A percentile compares a stretch with the other conserved stretches of the same genome.
These are phyloP conservation scores for Cenchrus fungigraminus DNA, from an alignment of 176 grass and related monocot species.

Conservation along the genomic window DNA sequence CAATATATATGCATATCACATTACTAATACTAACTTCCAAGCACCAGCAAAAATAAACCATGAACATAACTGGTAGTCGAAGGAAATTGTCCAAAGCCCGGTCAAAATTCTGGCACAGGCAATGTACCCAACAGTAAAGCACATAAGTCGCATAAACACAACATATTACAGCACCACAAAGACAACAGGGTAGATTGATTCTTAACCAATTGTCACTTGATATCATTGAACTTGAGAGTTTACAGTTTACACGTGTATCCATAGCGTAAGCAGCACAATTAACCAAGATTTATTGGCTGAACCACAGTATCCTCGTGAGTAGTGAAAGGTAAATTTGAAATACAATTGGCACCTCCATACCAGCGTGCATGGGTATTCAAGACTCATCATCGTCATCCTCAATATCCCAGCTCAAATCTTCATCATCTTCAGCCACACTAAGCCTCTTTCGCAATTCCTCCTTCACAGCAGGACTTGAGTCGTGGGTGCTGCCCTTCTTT, in stretches of 20 bases:
- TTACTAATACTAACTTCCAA: not conserved
- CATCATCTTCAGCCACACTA: conserved; percentile 77
- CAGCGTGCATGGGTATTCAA: conserved; percentile 32
- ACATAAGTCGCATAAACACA: not conserved
- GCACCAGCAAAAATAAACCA: not conserved
- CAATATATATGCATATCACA: not conserved
- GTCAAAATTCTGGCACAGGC: not conserved
- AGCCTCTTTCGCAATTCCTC: conserved; percentile 76
- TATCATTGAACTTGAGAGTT: conserved; percentile 32
- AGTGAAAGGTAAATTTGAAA: conserved; percentile 30
- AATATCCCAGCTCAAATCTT: conserved; percentile 99
- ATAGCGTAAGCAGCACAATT: conserved; percentile 45
- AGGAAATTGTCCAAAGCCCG: not conserved
- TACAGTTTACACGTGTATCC: conserved; percentile 52
- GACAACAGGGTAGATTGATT: not conserved
- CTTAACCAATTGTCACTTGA: conserved; percentile 27
- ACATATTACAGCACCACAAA: conserved; percentile 7
- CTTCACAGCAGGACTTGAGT: conserved; percentile 50
- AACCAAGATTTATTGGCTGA: conserved; percentile 61
- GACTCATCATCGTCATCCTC: conserved; percentile 77
- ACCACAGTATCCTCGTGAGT: conserved; percentile 43
- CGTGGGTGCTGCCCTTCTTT: conserved; percentile 45
- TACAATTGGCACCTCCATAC: conserved; percentile 46
- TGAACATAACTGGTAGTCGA: not conserved
- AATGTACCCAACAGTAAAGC: not conserved